A percentile compares a stretch with the other conserved stretches of the same genome.
Conservation (phyloP, 2,329 filamentous ascomycete genomes). For the Neoarthrinium moseri region DNA sequence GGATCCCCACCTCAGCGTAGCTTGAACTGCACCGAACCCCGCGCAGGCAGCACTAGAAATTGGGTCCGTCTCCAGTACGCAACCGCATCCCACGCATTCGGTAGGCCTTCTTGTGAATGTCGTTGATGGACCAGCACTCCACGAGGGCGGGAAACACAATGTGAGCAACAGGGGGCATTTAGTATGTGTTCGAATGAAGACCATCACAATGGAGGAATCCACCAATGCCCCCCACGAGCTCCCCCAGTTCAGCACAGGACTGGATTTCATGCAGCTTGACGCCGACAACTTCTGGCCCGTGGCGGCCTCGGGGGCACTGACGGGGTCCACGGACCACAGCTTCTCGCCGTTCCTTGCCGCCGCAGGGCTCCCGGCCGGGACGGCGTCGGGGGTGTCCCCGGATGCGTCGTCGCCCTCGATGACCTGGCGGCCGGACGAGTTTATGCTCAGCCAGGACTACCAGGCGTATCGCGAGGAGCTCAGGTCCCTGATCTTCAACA, state of each 20-base stretch:
- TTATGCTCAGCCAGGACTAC: slow-evolving; percentile 38
- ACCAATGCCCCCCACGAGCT: background rate
- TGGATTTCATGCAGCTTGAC: slow-evolving; percentile 4
- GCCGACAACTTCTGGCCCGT: background rate
- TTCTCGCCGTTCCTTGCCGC: slow-evolving; percentile 2
- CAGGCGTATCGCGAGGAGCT: slow-evolving; percentile 45
- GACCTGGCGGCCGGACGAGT: slow-evolving; percentile 26
- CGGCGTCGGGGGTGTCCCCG: background rate
- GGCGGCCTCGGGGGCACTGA: background rate
- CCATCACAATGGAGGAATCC: too few relatives aligned
- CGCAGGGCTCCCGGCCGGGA: background rate
- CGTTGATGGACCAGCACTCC: too few relatives aligned
- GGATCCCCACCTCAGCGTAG: too few relatives aligned
- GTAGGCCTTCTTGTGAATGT: too few relatives aligned
- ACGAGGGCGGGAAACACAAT: too few relatives aligned
- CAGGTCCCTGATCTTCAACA: slow-evolving; percentile 43
- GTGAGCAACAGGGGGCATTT: too few relatives aligned
- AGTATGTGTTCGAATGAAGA: too few relatives aligned
- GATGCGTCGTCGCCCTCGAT: slow-evolving; percentile 9
- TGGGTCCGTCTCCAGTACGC: too few relatives aligned
- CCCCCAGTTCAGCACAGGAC: background rate
- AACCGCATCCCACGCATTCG: too few relatives aligned
- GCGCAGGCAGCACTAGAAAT: too few relatives aligned
- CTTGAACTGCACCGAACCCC: too few relatives aligned
- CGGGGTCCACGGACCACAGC: slow-evolving; percentile 1